Evolutionary conservation across 495 filamentous ascomycete species (phyloP).

Genomic region (Entonaema liquescens): DNA sequence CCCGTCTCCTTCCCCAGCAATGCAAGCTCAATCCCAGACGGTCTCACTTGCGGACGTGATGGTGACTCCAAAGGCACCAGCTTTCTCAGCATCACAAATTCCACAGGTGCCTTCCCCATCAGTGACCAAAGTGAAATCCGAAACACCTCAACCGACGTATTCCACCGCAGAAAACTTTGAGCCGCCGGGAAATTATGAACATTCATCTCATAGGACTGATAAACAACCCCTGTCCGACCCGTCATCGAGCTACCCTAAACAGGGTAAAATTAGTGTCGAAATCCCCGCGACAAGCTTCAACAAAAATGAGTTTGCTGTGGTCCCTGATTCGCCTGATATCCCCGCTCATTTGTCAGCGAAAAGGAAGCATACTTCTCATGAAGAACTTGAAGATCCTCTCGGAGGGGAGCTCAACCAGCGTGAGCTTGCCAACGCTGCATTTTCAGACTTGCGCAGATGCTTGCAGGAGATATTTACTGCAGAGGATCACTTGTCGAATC

Average conservation of each 20-base stretch:
- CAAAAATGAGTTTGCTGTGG: conserved; percentile 51
- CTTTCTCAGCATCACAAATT: conserved; percentile 20
- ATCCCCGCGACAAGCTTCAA: conserved; percentile 48
- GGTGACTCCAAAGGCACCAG: conserved; percentile 35
- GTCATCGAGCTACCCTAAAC: conserved; percentile 19
- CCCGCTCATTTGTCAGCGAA: conserved; percentile 52
- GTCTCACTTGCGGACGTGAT: conserved; percentile 44
- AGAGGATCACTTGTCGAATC: conserved; percentile 70
- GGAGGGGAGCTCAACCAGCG: conserved; percentile 71
- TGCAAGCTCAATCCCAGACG: conserved; percentile 40
- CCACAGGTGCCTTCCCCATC: conserved; percentile 17
- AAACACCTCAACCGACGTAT: conserved; percentile 21
- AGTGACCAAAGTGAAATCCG: conserved; percentile 10
- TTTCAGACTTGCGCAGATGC: conserved; percentile 71
- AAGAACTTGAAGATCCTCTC: conserved; percentile 57
- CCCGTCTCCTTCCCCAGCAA: conserved; percentile 16
- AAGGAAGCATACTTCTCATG: conserved; percentile 50
- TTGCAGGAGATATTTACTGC: conserved; percentile 80
- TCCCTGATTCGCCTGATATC: conserved; percentile 53
- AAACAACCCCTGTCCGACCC: conserved; percentile 12
- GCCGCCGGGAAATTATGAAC: conserved; percentile 5
- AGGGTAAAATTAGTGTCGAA: conserved; percentile 49
- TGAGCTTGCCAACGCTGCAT: conserved; percentile 77
- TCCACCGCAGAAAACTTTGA: conserved; percentile 16
- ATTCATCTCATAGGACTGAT: neutral